These are phyloP conservation scores for Puccinia horiana DNA, from an alignment of 1,284 basidiomycete species.

Conservation along the genomic window DNA sequence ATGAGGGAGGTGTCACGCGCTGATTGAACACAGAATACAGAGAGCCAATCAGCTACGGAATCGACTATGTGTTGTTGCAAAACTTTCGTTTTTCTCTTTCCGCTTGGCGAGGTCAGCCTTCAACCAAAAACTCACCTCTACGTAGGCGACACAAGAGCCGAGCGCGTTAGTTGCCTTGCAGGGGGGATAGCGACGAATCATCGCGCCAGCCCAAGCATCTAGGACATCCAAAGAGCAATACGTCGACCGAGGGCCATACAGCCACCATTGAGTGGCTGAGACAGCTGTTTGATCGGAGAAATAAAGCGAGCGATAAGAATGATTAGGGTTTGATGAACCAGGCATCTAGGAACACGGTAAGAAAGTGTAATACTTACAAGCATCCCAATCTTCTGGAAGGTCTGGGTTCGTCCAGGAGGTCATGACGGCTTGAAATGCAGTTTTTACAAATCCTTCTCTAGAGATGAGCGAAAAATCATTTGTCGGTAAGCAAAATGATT, in stretches of 20 bases:
- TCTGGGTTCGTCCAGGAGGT: slow-evolving; percentile 32
- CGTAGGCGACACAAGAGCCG: slow-evolving; percentile 18
- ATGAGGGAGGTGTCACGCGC: slow-evolving; percentile 37
- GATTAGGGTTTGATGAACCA: not conserved
- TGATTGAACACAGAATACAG: not conserved
- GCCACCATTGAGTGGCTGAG: slow-evolving; percentile 46
- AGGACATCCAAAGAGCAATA: slow-evolving; percentile 18
- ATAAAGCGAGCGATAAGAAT: slow-evolving; percentile 1
- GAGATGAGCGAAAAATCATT: not conserved
- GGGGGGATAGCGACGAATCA: slow-evolving; percentile 47
- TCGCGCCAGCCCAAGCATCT: slow-evolving; percentile 41
- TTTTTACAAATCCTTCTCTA: slow-evolving; percentile 42
- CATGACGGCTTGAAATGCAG: slow-evolving; percentile 35
- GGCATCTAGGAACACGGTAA: not conserved
- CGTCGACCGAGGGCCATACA: slow-evolving; percentile 32
- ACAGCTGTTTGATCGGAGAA: slow-evolving; percentile 27
- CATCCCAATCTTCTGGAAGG: slow-evolving; percentile 47
- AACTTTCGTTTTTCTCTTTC: not conserved
- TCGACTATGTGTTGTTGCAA: not conserved
- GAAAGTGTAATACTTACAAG: slow-evolving; percentile 14
- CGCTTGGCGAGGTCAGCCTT: no score
- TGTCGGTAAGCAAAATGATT: not conserved
- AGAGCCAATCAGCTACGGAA: not conserved
- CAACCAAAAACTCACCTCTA: slow-evolving; percentile 5
- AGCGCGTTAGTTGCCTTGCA: slow-evolving; percentile 27